Base-by-base conservation (phyloP, 2,329 filamentous ascomycete genomes). In the Lecanicillium sp. region DNA sequence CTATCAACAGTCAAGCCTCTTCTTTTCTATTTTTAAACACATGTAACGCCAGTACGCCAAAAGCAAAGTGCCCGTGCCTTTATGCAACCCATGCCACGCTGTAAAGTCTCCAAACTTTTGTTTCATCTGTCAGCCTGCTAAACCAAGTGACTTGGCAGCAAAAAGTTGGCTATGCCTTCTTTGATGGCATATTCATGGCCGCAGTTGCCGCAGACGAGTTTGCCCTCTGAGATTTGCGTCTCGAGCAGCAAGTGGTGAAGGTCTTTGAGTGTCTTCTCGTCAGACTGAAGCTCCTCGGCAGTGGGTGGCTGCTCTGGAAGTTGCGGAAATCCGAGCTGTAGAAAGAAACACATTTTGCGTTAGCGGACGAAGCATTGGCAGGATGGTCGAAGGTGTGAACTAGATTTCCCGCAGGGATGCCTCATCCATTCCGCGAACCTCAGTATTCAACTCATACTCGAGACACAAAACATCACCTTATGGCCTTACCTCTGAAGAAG, bases 91-190 rank as follows among this genome's bases (percentile, higher is more conserved):
- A 23, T 17, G 20, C 14, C 20, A 20, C 15, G 20, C 19, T 35
- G 5, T 17, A n/a, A n/a, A n/a, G n/a, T n/a, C n/a, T n/a, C 38
- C n/a, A 39, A 27, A 30, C 17, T 29, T 48, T 40, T 37, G 11
- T 15, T 21, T 11, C 27, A 24, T 41, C 8, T 35, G 30, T 20
- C 23, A 24, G 29, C 30, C 9, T 11, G 21, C 68, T 63, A 81
- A 39, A 90, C 93, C 67, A 98, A 70, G 72, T 98, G 93, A 60
- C 86, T 93, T 11, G 93, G 93, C 57, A 98, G 70, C 62, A 98
- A 70, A 61, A 98, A 98, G 67, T 97, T 97, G 51, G 90, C 89
- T 65, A 97, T 95, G 5, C 93, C 93, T 69, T 98, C 91, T 64
- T 93, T 90, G 54, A 98, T 84, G 51, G 83, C 83, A 67, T 97